Conservation (phyloP, 768 basidiomycete species). For the Thelephora aurantiotincta region DNA sequence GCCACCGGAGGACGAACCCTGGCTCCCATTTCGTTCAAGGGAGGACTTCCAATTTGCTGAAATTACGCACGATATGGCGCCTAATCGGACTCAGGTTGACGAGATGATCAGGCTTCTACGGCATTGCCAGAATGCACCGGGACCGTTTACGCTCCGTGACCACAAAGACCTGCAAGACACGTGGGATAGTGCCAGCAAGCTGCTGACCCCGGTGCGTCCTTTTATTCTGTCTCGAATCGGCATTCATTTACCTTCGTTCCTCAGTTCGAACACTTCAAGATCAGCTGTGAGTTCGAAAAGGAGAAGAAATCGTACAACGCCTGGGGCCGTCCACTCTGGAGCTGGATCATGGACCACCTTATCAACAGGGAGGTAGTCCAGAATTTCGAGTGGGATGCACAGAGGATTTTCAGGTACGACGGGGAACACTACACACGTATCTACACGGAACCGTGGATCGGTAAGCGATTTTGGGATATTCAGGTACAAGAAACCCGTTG, state of each 20-base stretch:
- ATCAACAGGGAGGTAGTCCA: conserved; percentile 12
- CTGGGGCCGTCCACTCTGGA: conserved; percentile 12
- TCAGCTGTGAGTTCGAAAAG: conserved; percentile 11
- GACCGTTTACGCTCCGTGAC: conserved; percentile 10
- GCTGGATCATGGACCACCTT: conserved; percentile 18
- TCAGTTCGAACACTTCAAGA: conserved; percentile 9
- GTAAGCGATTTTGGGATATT: conserved; percentile 20
- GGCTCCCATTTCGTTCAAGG: conserved; percentile 16
- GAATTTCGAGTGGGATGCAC: conserved; percentile 20
- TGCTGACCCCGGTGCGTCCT: conserved; percentile 4
- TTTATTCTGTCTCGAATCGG: neutral
- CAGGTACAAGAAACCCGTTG: conserved; percentile 16
- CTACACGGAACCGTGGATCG: conserved; percentile 25
- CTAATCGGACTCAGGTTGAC: conserved; percentile 11
- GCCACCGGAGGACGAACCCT: conserved; percentile 12
- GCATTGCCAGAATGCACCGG: neutral
- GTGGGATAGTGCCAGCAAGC: conserved; percentile 8
- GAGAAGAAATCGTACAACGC: conserved; percentile 10
- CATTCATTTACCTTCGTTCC: neutral
- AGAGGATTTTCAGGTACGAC: conserved; percentile 16
- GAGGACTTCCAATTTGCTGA: conserved; percentile 19
- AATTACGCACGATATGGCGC: conserved; percentile 10
- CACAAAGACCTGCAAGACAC: conserved; percentile 8
- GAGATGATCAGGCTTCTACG: conserved; percentile 11
- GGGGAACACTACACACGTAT: conserved; percentile 15